Base-by-base conservation (phyloP, 1,139 yeast genomes). In the Sugiyamaella xylanicola region DNA sequence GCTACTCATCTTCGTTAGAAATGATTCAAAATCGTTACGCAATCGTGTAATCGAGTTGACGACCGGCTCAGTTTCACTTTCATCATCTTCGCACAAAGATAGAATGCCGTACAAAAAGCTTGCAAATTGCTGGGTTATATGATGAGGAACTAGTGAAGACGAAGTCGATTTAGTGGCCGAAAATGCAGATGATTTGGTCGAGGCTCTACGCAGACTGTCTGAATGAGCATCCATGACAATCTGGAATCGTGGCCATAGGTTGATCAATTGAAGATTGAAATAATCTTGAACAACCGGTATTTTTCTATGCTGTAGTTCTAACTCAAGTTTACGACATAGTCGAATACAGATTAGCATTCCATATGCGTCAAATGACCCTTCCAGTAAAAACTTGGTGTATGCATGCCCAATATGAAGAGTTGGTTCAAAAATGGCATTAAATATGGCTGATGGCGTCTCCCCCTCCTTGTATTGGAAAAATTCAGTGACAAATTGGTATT, bases 241-340 rank as follows among this genome's bases (percentile, higher is more conserved):
- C 64, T 93, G 95, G 65, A 91, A 87, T 57, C 82, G 84, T 1
- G 97, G 97, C 97, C 97, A 92, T 42, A 92, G 73, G 20, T 60
- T 65, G 48, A 88, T 78, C 57, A 86, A 72, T 59, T 87, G 82
- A 11, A 84, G 77, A 66, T 87, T 86, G 59, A 89, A 75, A 67
- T 87, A 88, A 58, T 83, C 87, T 62, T 87, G 92, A 65, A 89
- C 74, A 1, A 85, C 83, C 0, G 96, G 95, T 2, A 88, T 81
- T 41, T 76, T 72, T 66, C 95, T 72, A 69, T 80, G 74, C 63
- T 84, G 91, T 48, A 87, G 73, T 62, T 81, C 84, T 47, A 80
- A 77, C 63, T 83, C 88, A 46, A 86, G 72, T 2, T 78, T 76
- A 61, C 89, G 95, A 1, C 85, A 77, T 39, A 89, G 71, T 51